Evolutionary conservation across 1,284 basidiomycete species (phyloP).

Genomic region (Schizophyllum amplum): DNA sequence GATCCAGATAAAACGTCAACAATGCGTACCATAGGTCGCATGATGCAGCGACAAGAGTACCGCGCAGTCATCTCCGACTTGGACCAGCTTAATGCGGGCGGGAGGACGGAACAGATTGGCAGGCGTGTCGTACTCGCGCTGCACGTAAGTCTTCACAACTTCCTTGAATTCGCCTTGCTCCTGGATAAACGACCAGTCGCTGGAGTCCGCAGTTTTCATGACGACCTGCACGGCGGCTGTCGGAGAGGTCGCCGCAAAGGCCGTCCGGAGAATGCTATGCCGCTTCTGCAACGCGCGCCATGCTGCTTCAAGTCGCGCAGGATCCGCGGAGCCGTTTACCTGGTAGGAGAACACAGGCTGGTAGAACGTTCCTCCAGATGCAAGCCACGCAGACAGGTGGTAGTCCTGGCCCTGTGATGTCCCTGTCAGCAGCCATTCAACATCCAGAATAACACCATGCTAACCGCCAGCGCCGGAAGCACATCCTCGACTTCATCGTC

Average conservation of each 20-base stretch:
- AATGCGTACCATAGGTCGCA: constrained; percentile 7
- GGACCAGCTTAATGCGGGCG: constrained; percentile 5
- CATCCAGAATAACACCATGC: too few species aligned
- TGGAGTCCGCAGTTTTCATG: background rate
- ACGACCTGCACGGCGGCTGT: constrained; percentile 6
- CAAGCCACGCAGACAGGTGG: constrained; percentile 7
- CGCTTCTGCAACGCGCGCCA: constrained; percentile 2
- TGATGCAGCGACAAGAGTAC: constrained; percentile 7
- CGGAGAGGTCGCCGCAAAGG: constrained; percentile 6
- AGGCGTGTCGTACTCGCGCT: constrained; percentile 2
- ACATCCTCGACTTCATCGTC: constrained; percentile 4
- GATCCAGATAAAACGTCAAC: background rate
- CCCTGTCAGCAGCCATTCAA: background rate
- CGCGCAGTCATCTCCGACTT: constrained; percentile 3
- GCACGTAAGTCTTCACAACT: constrained; percentile 2
- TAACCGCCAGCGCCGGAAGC: constrained; percentile 6
- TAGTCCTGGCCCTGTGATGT: constrained; percentile 7
- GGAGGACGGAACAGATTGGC: constrained; percentile 5
- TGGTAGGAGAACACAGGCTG: constrained; percentile 7
- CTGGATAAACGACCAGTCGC: background rate
- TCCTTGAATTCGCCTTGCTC: constrained; percentile 5
- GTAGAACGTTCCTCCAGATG: constrained; percentile 7
- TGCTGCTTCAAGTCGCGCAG: background rate
- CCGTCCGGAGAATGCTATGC: constrained; percentile 5
- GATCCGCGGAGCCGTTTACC: background rate